phyloP scores from a whole-genome alignment of 169 alveolate genomes.

The Eimeria sp. region DNA sequence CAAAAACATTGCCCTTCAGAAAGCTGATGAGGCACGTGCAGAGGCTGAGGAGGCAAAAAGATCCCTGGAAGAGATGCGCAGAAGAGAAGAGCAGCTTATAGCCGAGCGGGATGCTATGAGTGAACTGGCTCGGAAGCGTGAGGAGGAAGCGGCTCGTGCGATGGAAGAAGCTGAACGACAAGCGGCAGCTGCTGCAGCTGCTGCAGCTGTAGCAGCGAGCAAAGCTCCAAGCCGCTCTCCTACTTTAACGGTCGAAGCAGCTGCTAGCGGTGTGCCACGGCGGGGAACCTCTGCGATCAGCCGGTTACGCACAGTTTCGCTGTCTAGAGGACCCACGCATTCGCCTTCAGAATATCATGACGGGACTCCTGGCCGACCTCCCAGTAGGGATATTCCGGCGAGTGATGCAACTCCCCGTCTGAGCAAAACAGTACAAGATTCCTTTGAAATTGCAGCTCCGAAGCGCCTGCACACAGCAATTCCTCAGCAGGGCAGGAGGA shows the following conservation, averaged over 20 bases:
- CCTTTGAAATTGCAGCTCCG: conserved; percentile 57
- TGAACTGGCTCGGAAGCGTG: conserved; percentile 57
- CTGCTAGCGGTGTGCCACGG: conserved; percentile 23
- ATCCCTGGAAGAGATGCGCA: conserved; percentile 40
- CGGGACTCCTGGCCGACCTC: not conserved
- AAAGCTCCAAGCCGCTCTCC: conserved; percentile 53
- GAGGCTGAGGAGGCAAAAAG: conserved; percentile 50
- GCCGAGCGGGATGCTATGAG: conserved; percentile 59
- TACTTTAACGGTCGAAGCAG: conserved; percentile 68
- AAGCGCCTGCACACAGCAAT: conserved; percentile 62
- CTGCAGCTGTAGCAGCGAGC: conserved; percentile 39
- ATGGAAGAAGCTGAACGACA: conserved; percentile 45
- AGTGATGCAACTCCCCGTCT: not conserved
- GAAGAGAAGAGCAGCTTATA: conserved; percentile 34
- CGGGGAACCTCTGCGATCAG: conserved; percentile 24
- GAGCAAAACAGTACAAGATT: conserved; percentile 41
- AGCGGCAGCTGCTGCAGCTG: conserved; percentile 45
- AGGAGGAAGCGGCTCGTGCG: conserved; percentile 47
- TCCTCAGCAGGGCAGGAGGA: conserved; percentile 69
- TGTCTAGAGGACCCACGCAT: conserved; percentile 17
- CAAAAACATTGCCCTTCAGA: conserved; percentile 49
- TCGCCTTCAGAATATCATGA: not conserved
- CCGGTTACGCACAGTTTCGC: conserved; percentile 66
- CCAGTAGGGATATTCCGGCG: not conserved
- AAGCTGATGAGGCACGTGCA: conserved; percentile 18